phyloP scores from a whole-genome alignment of 192 early-diverging fungal species.

The Coemansia sp. region DNA sequence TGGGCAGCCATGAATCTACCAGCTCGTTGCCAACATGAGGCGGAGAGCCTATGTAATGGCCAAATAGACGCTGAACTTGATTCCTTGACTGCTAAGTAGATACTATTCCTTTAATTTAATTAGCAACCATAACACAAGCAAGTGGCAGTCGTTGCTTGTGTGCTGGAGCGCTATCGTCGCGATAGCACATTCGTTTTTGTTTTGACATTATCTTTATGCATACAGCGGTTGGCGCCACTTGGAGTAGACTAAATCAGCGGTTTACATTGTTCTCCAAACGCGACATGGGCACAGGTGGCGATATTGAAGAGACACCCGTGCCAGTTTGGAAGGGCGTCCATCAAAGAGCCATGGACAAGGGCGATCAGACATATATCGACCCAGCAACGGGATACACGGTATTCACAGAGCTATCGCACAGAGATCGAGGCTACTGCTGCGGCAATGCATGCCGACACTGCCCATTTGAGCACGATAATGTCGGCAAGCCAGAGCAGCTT shows the following conservation, averaged over 20 bases:
- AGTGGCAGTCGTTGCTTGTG: not conserved
- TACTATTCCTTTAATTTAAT: too few species aligned
- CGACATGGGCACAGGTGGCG: not conserved
- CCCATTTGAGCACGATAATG: constrained; percentile 59
- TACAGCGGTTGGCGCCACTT: not conserved
- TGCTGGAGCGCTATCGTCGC: not conserved
- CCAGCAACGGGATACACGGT: constrained; percentile 66
- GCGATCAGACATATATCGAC: constrained; percentile 56
- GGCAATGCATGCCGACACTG: constrained; percentile 69
- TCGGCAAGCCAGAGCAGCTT: constrained; percentile 55
- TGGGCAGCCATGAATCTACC: constrained; percentile 16
- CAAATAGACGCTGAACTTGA: too few species aligned
- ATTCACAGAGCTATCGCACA: constrained; percentile 63
- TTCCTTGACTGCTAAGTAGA: too few species aligned
- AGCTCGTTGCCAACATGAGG: not conserved
- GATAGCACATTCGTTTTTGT: not conserved
- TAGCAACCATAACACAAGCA: not conserved
- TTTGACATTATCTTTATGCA: not conserved
- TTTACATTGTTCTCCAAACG: not conserved
- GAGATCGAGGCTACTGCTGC: constrained; percentile 63
- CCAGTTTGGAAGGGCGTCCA: constrained; percentile 17
- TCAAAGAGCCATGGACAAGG: constrained; percentile 5
- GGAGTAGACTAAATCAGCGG: not conserved
- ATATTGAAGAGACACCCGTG: constrained; percentile 11
- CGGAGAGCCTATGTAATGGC: not conserved